These are phyloP conservation scores for Mesembryanthemum crystallinum DNA, from an alignment of 148 eudicot genomes.

Conservation along the genomic window DNA sequence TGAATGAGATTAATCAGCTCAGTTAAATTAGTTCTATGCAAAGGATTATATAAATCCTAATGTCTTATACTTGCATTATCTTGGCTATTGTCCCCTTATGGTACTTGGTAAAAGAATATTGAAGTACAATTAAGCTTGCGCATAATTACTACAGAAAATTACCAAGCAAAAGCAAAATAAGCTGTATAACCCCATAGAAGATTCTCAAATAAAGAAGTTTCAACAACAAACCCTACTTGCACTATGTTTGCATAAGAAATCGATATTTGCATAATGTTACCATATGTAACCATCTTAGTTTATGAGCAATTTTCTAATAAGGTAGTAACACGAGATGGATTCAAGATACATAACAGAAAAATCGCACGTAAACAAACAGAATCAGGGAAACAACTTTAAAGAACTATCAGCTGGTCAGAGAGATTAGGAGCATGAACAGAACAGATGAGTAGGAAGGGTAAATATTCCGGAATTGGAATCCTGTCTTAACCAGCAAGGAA, in stretches of 20 bases:
- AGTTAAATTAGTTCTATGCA: no score
- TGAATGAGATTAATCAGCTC: no score
- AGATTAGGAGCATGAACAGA: slow-evolving; percentile 75
- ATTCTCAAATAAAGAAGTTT: no score
- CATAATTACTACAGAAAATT: background rate
- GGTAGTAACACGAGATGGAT: background rate
- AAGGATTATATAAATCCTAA: no score
- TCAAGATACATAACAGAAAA: background rate
- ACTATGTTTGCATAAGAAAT: background rate
- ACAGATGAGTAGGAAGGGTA: slow-evolving; percentile 68
- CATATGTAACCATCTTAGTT: background rate
- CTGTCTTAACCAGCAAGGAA: slow-evolving; percentile 60
- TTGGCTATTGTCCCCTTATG: background rate
- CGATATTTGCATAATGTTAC: background rate
- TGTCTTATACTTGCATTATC: no score
- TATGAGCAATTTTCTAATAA: background rate
- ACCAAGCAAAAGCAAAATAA: background rate
- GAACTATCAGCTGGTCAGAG: slow-evolving; percentile 89
- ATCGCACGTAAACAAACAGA: slow-evolving; percentile 2
- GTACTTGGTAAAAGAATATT: background rate
- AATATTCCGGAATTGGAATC: slow-evolving; percentile 55
- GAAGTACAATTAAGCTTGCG: background rate
- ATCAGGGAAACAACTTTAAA: background rate
- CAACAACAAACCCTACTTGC: no score
- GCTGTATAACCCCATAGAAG: no score